A percentile compares a stretch with the other conserved stretches of the same genome.
Conservation (phyloP, 1,139 yeast species). For the Pichia sp. region DNA sequence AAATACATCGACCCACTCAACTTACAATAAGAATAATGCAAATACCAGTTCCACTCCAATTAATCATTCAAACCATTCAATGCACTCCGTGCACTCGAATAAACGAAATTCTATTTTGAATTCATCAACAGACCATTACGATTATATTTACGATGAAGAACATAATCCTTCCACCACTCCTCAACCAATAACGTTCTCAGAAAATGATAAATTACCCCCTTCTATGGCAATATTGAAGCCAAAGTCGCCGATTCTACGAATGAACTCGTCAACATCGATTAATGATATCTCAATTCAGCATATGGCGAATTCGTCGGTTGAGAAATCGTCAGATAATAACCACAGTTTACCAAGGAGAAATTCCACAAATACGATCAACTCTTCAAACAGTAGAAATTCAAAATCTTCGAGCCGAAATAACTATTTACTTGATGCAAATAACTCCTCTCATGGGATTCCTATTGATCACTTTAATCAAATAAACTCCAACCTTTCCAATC, state of each 20-base stretch:
- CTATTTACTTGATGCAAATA: background rate
- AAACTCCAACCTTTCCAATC: background rate
- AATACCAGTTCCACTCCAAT: too few relatives aligned
- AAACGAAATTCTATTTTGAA: too few relatives aligned
- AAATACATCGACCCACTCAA: too few relatives aligned
- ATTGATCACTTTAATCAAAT: slow-evolving; percentile 7
- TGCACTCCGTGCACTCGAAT: too few relatives aligned
- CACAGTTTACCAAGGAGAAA: slow-evolving; percentile 11
- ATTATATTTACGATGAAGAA: slow-evolving; percentile 10
- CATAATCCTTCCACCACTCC: background rate
- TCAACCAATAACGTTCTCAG: background rate
- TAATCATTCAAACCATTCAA: too few relatives aligned
- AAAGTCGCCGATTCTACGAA: slow-evolving; percentile 52
- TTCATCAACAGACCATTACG: slow-evolving; percentile 6
- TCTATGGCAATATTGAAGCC: slow-evolving; percentile 64
- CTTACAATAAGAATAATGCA: too few relatives aligned
- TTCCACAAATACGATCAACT: slow-evolving; percentile 11
- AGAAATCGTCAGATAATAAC: background rate
- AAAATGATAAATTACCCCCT: slow-evolving; percentile 37
- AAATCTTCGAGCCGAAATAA: background rate
- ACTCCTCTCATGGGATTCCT: slow-evolving; percentile 10
- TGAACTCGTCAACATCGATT: slow-evolving; percentile 23
- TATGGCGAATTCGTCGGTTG: background rate
- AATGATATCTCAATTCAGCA: slow-evolving; percentile 13
- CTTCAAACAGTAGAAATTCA: slow-evolving; percentile 6